Evolutionary conservation across 2,329 filamentous ascomycete species (phyloP).

Genomic region (Fonsecaea monophora): DNA sequence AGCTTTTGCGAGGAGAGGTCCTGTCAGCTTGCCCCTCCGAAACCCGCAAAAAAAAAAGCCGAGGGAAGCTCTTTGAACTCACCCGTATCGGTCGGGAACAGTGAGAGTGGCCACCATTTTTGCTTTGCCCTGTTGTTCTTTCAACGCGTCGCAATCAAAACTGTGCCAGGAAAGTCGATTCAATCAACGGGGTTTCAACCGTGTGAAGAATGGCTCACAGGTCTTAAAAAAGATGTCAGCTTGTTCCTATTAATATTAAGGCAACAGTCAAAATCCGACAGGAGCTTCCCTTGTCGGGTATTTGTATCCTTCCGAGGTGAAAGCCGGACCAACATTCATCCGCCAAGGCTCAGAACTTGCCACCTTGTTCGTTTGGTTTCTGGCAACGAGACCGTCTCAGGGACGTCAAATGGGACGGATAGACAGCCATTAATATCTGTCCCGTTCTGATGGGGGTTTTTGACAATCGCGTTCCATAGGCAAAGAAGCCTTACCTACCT

Average conservation of each 20-base stretch:
- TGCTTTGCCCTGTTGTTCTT: neutral
- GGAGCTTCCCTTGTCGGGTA: neutral
- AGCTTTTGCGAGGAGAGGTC: conserved; percentile 49
- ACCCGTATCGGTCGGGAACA: conserved; percentile 38
- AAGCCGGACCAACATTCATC: conserved; percentile 1
- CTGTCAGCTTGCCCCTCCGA: conserved; percentile 24
- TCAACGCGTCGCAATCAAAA: neutral
- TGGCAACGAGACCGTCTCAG: neutral
- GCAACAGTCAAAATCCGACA: neutral
- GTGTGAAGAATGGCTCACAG: neutral
- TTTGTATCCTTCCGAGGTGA: neutral
- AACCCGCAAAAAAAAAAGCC: neutral
- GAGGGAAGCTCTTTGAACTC: conserved; percentile 10
- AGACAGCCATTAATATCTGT: neutral
- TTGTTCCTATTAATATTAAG: neutral
- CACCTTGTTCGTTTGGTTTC: conserved; percentile 6
- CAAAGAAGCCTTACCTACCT: too few relatives aligned
- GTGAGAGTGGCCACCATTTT: conserved; percentile 35
- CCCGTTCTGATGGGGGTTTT: too few relatives aligned
- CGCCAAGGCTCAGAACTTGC: neutral
- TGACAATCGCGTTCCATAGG: too few relatives aligned
- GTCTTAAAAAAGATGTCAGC: neutral
- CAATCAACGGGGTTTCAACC: neutral
- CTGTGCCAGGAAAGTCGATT: neutral
- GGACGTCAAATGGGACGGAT: too few relatives aligned